Conservation (phyloP, 169 alveolate species). For the Eimeria tenella region DNA sequence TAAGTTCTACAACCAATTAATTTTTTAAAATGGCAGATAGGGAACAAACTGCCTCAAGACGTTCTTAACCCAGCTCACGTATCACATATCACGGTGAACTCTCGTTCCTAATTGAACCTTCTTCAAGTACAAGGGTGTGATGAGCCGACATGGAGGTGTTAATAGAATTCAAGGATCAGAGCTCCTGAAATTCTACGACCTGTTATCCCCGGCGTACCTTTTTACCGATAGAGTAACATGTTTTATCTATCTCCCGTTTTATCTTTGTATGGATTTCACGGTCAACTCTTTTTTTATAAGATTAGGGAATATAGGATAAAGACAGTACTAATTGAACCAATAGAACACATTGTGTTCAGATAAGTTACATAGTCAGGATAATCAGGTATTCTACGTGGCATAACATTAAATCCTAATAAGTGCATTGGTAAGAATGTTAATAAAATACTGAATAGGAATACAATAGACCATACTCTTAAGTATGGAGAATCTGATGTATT, state of each 20-base stretch:
- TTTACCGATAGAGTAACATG: conserved; percentile 21
- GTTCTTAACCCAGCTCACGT: conserved; percentile 83
- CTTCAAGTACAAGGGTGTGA: conserved; percentile 84
- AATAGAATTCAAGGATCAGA: conserved; percentile 81
- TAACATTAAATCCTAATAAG: conserved; percentile 86
- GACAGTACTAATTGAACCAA: not conserved
- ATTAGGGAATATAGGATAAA: not conserved
- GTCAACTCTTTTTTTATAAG: not conserved
- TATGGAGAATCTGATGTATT: conserved; percentile 26
- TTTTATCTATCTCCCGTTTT: not conserved
- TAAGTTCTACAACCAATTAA: not conserved
- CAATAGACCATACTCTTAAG: conserved; percentile 78
- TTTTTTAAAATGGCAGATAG: conserved; percentile 80
- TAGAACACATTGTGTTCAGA: conserved; percentile 77
- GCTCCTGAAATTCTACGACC: conserved; percentile 82
- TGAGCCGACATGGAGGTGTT: conserved; percentile 90
- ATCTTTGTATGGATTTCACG: conserved; percentile 10
- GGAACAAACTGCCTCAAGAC: conserved; percentile 85
- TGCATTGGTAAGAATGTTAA: conserved; percentile 87
- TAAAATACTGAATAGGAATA: conserved; percentile 81
- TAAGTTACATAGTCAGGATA: conserved; percentile 86
- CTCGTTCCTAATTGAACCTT: conserved; percentile 83
- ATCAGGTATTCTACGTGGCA: conserved; percentile 91
- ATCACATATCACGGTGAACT: conserved; percentile 82
- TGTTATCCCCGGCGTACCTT: conserved; percentile 88